phyloP scores from a whole-genome alignment of 768 basidiomycete species.

The Dacryopinax spathularia region DNA sequence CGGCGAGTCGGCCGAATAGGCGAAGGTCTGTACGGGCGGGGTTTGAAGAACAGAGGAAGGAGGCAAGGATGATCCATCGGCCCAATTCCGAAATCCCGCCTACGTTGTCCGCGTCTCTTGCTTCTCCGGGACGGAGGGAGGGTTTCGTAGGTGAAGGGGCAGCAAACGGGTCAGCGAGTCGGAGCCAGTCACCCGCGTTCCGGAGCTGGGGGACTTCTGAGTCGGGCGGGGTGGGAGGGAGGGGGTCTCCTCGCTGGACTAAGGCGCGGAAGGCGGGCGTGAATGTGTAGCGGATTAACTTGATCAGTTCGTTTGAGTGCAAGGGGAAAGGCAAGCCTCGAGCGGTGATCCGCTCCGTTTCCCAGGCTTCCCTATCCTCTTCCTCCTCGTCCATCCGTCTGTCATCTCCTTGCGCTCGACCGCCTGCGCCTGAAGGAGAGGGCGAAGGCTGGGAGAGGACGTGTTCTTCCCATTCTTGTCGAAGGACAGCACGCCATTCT shows the following conservation, averaged over 20 bases:
- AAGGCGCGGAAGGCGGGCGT: neutral
- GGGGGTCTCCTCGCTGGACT: neutral
- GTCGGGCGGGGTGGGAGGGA: neutral
- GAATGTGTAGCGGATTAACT: neutral
- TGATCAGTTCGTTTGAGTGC: neutral
- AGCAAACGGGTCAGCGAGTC: too few relatives aligned
- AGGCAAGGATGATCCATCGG: neutral
- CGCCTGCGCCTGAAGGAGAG: too few relatives aligned
- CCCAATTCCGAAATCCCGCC: neutral
- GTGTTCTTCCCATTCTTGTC: too few relatives aligned
- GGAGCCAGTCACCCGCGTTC: neutral
- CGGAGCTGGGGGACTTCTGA: neutral
- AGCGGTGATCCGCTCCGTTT: too few relatives aligned
- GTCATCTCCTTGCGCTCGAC: neutral
- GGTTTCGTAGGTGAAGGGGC: neutral
- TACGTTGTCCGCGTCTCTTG: neutral
- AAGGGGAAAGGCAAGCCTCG: neutral
- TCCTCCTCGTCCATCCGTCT: neutral
- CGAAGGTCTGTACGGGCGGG: neutral
- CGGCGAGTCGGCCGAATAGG: neutral
- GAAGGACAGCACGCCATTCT: neutral
- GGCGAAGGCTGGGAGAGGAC: neutral
- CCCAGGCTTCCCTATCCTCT: too few relatives aligned
- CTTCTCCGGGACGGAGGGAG: neutral
- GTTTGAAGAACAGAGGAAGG: neutral